Conservation (phyloP, 345 rosid species). For the Populus deltoides region DNA sequence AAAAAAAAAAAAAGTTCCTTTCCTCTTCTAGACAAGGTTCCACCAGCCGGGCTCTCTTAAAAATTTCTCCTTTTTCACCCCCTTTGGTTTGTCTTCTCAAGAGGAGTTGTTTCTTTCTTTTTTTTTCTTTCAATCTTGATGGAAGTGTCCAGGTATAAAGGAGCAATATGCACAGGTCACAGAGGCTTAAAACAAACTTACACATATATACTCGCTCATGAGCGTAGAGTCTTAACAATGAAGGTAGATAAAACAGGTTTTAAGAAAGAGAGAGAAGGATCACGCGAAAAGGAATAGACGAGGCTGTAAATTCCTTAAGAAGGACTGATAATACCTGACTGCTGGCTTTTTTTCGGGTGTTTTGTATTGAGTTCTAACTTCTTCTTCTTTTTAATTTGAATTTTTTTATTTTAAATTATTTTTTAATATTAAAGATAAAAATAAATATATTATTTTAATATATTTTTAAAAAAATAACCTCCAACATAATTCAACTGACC, state of each 20-base stretch:
- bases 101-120: background rate
- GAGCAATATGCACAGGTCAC: slow-evolving; percentile 10
- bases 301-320: slow-evolving; percentile 48
- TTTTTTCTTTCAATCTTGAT: background rate
- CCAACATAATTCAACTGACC: no score
- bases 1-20: slow-evolving; percentile 7
- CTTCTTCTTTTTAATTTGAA: slow-evolving; percentile 21
- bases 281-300: slow-evolving; percentile 48
- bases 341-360: background rate
- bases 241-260: background rate
- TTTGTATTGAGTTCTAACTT: no score
- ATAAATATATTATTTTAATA: no score
- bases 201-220: background rate
- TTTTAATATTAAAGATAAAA: no score
- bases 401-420: background rate
- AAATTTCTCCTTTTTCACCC: background rate
- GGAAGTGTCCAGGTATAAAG: slow-evolving; percentile 14
- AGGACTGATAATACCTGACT: slow-evolving; percentile 37
- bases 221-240: background rate
- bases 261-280: slow-evolving; percentile 13
- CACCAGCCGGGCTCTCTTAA: background rate
- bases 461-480: no score
- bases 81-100: background rate
- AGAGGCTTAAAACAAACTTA: background rate
- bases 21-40: background rate